Evolutionary conservation across 495 filamentous ascomycete species (phyloP), one percentile per base, ranked within the genome.

Genomic region (Penicillium turbatum): DNA sequence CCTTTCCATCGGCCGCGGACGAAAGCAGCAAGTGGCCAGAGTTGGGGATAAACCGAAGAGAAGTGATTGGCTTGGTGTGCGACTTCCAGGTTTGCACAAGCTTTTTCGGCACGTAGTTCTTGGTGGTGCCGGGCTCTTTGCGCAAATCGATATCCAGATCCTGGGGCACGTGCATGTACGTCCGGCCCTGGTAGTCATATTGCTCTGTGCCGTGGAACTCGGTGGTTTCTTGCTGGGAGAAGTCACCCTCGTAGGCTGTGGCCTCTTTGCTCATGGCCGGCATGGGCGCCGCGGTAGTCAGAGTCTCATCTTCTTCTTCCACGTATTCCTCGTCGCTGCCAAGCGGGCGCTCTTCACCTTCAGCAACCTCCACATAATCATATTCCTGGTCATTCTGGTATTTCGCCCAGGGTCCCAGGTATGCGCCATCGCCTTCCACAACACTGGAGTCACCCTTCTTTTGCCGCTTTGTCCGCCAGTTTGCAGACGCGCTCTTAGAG

Each of bases 71-170:
- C 59, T 92, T 92, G 29, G 82, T 87, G 68, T 96, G 91, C 38
- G 85, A 81, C 66, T 86, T 87, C 86, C 86, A 99, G 13, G 88
- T 91, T 69, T 96, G 88, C 31, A 97, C 75, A 51, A 88, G 77
- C 70, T 95, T 97, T 79, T 96, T 97, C 38, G 93, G 95, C 32
- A 92, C 85, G 63, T 83, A 99, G 72, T 95, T 97, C 63, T 89
- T 92, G 64, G 81, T 61, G 53, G 79, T 87, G 60, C 88, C 90
- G 17, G 74, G 60, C 54, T 95, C 92, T 64, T 93, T 95, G 53
- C 75, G 78, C 57, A 98, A 75, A 63, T 95, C 89, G 67, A 97
- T 80, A 67, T 92, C 92, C 64, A 97, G 74, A 71, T 97, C 93
- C 68, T 90, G 90, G n/a, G 93, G 93, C 5, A 97, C 82, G 72